Conservation (phyloP, 257 asterid species). For the Echium plantagineum region DNA sequence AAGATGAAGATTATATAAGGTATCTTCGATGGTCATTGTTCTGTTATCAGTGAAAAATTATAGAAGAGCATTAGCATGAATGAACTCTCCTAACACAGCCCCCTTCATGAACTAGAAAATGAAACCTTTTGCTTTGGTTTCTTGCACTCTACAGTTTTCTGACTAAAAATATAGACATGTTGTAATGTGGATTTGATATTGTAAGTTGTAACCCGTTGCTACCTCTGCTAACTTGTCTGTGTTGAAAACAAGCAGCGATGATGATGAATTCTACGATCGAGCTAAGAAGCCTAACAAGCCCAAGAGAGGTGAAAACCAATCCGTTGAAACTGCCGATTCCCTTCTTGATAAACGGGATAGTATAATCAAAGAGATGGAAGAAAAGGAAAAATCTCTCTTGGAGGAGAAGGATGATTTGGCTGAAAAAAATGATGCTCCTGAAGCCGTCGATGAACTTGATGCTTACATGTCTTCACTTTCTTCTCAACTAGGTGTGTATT, state of each 20-base stretch:
- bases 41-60: not conserved
- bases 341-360: constrained; percentile 87
- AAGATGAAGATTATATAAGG: constrained; percentile 64
- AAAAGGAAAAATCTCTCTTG: constrained; percentile 39
- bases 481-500: constrained; percentile 69
- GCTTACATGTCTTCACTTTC: constrained; percentile 88
- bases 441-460: constrained; percentile 89
- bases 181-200: not conserved
- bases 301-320: constrained; percentile 53
- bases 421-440: constrained; percentile 28
- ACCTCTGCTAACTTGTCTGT: not conserved
- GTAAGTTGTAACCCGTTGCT: too few species aligned
- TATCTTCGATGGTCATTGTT: constrained; percentile 14
- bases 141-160: not conserved
- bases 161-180: not conserved
- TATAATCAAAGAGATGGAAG: constrained; percentile 52
- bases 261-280: constrained; percentile 90
- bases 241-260: constrained; percentile 42
- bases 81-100: too few species aligned
- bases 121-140: not conserved
- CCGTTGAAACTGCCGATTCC: constrained; percentile 91
- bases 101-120: not conserved
- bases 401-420: constrained; percentile 34
- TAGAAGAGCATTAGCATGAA: not conserved
- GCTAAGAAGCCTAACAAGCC: constrained; percentile 51